Conservation (phyloP, 352 stramenopile genomes). For the Phytophthora aleatoria region DNA sequence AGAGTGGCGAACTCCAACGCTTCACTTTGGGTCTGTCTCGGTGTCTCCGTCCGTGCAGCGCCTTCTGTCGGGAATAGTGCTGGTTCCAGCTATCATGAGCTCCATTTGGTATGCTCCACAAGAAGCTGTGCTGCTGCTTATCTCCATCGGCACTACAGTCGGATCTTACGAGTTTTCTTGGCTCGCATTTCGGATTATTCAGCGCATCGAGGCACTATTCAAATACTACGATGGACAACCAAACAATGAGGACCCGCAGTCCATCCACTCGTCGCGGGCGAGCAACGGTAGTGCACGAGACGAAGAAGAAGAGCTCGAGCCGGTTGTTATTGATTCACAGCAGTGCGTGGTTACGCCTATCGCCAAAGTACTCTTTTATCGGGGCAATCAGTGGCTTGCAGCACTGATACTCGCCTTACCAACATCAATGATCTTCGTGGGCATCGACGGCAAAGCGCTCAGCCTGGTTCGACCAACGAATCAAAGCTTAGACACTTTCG, state of each 20-base stretch:
- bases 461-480: conserved; percentile 1
- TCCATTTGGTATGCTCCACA: conserved; percentile 10
- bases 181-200: conserved; percentile 3
- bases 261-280: conserved; percentile 5
- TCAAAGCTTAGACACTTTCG: conserved; percentile 5
- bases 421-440: conserved; percentile 10
- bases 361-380: conserved; percentile 7
- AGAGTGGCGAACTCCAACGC: not conserved
- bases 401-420: conserved; percentile 6
- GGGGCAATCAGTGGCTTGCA: conserved; percentile 11
- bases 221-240: conserved; percentile 6
- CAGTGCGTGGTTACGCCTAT: conserved; percentile 3
- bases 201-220: not conserved
- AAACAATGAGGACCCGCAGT: not conserved
- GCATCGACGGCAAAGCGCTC: conserved; percentile 6
- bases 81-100: conserved; percentile 5
- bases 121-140: not conserved
- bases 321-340: conserved; percentile 1
- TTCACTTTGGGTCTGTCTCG: not conserved
- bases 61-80: conserved; percentile 6
- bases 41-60: conserved; percentile 6
- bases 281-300: not conserved
- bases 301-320: not conserved
- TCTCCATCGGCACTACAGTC: conserved; percentile 7
- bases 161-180: conserved; percentile 8